phyloP scores from a whole-genome alignment of 345 rosid species.

The Lepidium africanum region DNA sequence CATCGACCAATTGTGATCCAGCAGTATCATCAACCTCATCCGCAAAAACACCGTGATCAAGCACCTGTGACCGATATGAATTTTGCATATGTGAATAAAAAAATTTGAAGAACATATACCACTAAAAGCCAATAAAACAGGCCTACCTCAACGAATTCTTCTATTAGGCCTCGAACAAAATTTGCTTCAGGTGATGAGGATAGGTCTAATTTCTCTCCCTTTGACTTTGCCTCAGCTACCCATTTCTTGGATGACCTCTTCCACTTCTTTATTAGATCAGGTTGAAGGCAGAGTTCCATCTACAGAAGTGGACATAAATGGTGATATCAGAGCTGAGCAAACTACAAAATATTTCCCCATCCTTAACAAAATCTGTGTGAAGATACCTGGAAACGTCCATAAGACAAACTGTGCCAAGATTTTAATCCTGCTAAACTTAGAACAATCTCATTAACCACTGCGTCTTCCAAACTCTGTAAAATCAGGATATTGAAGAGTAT shows the following conservation, averaged over 20 bases:
- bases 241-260: constrained; percentile 72
- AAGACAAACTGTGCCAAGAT: constrained; percentile 89
- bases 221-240: constrained; percentile 55
- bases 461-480: constrained; percentile 93
- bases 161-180: constrained; percentile 73
- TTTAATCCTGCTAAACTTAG: constrained; percentile 74
- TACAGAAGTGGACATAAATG: constrained; percentile 29
- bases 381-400: constrained; percentile 88
- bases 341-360: background rate
- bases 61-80: constrained; percentile 47
- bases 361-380: background rate
- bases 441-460: constrained; percentile 74
- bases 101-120: constrained; percentile 1
- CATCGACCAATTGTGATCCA: constrained; percentile 44
- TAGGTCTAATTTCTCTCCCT: constrained; percentile 54
- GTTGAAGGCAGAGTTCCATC: constrained; percentile 93
- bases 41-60: constrained; percentile 58
- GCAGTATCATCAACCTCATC: constrained; percentile 33
- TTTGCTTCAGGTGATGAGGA: constrained; percentile 56
- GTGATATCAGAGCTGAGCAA: background rate
- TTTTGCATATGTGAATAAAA: background rate
- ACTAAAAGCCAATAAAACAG: constrained; percentile 4
- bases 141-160: constrained; percentile 76
- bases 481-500: constrained; percentile 11
- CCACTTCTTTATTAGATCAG: constrained; percentile 86